Percentiles rank a stretch among this genome's conserved stretches.
These are phyloP conservation scores for Paraphaeosphaeria minitans DNA, from an alignment of 2,329 filamentous ascomycete species.

Conservation along the genomic window DNA sequence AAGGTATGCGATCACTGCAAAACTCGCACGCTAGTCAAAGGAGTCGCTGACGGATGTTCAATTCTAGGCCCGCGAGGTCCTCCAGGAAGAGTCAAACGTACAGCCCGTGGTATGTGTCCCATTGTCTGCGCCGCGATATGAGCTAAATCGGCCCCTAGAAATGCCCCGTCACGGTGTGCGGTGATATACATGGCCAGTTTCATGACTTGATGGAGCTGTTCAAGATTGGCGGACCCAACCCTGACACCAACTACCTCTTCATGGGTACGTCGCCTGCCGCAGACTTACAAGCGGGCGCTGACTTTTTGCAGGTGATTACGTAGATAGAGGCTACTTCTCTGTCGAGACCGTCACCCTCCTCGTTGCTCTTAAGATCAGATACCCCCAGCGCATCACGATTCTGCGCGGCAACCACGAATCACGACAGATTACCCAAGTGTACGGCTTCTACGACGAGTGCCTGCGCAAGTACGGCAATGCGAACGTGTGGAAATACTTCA, in stretches of 20 bases:
- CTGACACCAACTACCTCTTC: conserved; percentile 98
- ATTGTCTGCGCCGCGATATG: neutral
- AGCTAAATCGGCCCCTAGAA: conserved; percentile 58
- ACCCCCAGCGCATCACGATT: conserved; percentile 94
- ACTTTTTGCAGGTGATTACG: conserved; percentile 75
- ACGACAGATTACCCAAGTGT: conserved; percentile 94
- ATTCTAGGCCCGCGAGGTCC: conserved; percentile 85
- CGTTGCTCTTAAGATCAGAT: conserved; percentile 94
- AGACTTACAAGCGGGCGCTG: conserved; percentile 1
- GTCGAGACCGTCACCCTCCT: conserved; percentile 96
- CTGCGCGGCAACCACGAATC: conserved; percentile 97
- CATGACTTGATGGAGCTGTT: conserved; percentile 99
- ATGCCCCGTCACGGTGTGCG: conserved; percentile 98
- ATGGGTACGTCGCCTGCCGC: conserved; percentile 68
- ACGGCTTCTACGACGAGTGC: conserved; percentile 98
- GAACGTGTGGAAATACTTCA: conserved; percentile 79
- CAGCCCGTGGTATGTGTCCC: conserved; percentile 83
- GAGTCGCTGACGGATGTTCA: conserved; percentile 18
- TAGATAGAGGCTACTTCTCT: conserved; percentile 97
- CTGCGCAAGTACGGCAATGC: conserved; percentile 89
- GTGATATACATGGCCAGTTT: conserved; percentile 98
- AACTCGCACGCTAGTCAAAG: neutral
- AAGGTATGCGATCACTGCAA: conserved; percentile 65
- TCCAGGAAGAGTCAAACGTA: conserved; percentile 97
- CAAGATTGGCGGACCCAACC: conserved; percentile 97